These are phyloP conservation scores for Aspergillus oerlinghausenensis DNA, from an alignment of 2,329 filamentous ascomycete genomes.

Conservation along the genomic window DNA sequence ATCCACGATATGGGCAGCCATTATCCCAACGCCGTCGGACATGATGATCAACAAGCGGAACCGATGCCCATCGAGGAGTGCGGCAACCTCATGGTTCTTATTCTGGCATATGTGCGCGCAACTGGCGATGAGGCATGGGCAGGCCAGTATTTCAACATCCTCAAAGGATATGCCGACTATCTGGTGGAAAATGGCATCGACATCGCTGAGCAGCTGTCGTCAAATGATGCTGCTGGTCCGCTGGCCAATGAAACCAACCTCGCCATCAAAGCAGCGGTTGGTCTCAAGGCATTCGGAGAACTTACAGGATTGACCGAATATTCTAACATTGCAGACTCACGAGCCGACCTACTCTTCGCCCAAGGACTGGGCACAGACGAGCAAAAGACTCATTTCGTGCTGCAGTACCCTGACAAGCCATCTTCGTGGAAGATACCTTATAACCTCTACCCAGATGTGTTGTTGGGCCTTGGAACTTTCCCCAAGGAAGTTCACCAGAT, in stretches of 20 bases:
- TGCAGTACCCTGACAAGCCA: constrained; percentile 34
- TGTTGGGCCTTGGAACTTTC: constrained; percentile 38
- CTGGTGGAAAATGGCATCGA: constrained; percentile 37
- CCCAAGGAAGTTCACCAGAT: constrained; percentile 32
- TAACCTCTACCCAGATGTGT: constrained; percentile 40
- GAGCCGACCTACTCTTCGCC: constrained; percentile 32
- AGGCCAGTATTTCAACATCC: constrained; percentile 29
- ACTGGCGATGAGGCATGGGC: constrained; percentile 38
- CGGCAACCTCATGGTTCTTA: constrained; percentile 37
- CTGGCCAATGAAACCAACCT: constrained; percentile 45
- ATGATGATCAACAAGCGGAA: constrained; percentile 36
- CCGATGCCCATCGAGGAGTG: constrained; percentile 42
- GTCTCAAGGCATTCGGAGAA: constrained; percentile 42
- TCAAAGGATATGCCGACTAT: constrained; percentile 40
- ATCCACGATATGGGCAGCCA: constrained; percentile 41
- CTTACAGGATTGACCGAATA: constrained; percentile 36
- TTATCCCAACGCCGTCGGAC: constrained; percentile 41
- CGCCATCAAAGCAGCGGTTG: constrained; percentile 45
- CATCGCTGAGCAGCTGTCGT: constrained; percentile 38
- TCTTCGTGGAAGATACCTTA: constrained; percentile 37
- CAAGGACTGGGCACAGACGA: constrained; percentile 33
- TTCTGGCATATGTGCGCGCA: constrained; percentile 35
- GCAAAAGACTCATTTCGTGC: constrained; percentile 36
- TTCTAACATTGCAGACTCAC: constrained; percentile 30
- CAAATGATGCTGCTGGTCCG: constrained; percentile 40